Conservation (phyloP, 192 early-diverging fungal genomes). For the Mortierella hygrophila region DNA sequence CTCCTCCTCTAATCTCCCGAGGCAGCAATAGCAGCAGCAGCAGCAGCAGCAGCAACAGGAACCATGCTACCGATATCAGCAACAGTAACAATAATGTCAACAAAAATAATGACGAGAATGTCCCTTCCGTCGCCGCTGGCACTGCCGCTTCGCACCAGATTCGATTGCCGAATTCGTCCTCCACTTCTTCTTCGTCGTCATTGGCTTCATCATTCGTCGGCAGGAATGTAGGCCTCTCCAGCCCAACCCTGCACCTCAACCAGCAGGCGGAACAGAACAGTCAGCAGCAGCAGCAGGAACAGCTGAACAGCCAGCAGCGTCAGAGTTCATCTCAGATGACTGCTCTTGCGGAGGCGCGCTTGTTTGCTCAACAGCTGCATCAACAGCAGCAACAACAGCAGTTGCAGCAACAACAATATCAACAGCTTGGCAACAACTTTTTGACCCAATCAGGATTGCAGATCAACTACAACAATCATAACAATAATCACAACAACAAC, state of each 20-base stretch:
- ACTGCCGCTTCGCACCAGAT: neutral
- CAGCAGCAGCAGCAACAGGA: neutral
- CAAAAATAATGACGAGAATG: neutral
- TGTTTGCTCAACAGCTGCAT: constrained; percentile 37
- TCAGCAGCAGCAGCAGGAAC: neutral
- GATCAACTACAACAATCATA: neutral
- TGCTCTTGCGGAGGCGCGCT: constrained; percentile 19
- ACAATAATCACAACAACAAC: neutral
- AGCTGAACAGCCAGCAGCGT: neutral
- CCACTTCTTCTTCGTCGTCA: constrained; percentile 14
- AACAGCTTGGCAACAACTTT: neutral
- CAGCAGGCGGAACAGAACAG: neutral
- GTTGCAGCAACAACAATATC: constrained; percentile 11
- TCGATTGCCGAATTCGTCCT: neutral
- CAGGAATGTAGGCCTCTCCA: constrained; percentile 31
- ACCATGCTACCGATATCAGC: constrained; percentile 37
- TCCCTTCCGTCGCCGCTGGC: neutral
- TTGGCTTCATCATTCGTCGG: neutral
- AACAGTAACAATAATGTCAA: neutral
- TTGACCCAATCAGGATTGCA: neutral
- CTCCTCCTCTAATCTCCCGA: constrained; percentile 4
- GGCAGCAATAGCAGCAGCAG: constrained; percentile 1
- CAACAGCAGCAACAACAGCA: constrained; percentile 22
- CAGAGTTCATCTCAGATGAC: constrained; percentile 24
- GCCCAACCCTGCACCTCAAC: neutral